phyloP scores from a whole-genome alignment of 768 basidiomycete species.

The Lentinula sp. region DNA sequence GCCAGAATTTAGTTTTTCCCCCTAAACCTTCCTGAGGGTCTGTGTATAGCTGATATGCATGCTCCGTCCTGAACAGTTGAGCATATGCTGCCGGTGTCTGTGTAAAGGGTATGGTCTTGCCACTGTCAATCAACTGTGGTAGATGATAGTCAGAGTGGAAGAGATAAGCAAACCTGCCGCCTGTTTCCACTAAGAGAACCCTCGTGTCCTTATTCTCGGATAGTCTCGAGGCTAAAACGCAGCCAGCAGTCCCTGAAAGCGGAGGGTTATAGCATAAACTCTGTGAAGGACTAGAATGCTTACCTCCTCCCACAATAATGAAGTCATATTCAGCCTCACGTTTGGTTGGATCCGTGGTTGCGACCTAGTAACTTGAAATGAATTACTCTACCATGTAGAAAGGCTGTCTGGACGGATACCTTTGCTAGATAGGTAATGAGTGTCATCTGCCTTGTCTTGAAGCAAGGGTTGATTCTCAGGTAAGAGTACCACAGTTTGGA shows the following conservation, averaged over 20 bases:
- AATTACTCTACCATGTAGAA: background rate
- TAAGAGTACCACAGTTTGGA: no score
- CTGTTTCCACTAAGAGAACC: conserved; percentile 53
- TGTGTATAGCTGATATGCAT: conserved; percentile 47
- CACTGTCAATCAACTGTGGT: conserved; percentile 23
- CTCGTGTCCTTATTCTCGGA: conserved; percentile 45
- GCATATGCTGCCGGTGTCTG: conserved; percentile 35
- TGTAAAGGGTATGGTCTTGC: conserved; percentile 29
- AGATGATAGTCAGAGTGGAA: background rate
- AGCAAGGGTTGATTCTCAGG: no score
- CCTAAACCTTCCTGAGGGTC: conserved; percentile 46
- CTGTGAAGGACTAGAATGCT: background rate
- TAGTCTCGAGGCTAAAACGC: conserved; percentile 51
- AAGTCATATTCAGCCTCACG: conserved; percentile 33
- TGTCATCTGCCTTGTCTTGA: no score
- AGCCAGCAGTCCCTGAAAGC: conserved; percentile 48
- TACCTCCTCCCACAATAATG: conserved; percentile 51
- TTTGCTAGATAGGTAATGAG: background rate
- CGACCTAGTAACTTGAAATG: background rate
- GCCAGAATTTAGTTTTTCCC: conserved; percentile 48
- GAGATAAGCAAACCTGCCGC: conserved; percentile 38
- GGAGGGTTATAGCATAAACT: background rate
- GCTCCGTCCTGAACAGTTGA: conserved; percentile 32
- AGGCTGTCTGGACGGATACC: background rate
- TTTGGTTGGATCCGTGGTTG: background rate